phyloP scores from a whole-genome alignment of 2,329 filamentous ascomycete species.

The Nothophoma quercina region DNA sequence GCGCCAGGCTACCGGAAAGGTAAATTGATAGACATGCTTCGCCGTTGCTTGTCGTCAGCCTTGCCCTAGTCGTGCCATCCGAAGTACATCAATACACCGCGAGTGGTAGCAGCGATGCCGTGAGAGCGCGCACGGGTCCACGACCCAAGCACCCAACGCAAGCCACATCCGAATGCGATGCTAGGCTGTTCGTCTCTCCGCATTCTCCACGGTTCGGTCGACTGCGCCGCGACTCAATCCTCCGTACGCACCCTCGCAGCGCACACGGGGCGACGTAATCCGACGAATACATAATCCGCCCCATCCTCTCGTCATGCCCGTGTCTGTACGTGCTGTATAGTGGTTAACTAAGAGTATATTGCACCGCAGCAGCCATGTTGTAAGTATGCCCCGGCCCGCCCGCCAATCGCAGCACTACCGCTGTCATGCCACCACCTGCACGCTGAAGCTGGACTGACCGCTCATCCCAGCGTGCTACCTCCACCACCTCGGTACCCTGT shows the following conservation, averaged over 20 bases:
- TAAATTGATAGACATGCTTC: conserved; percentile 7
- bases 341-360: conserved; percentile 33
- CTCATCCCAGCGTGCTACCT: conserved; percentile 66
- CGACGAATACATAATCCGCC: conserved; percentile 13
- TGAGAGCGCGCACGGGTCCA: conserved; percentile 8
- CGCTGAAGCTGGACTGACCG: conserved; percentile 35
- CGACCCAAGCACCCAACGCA: conserved; percentile 15
- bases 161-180: conserved; percentile 20
- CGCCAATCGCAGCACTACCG: conserved; percentile 35
- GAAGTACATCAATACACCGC: neutral
- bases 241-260: conserved; percentile 11
- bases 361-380: conserved; percentile 46
- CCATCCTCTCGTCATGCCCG: conserved; percentile 17
- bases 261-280: conserved; percentile 10
- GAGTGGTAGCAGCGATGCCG: neutral
- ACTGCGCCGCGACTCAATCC: conserved; percentile 15
- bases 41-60: conserved; percentile 5
- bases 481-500: conserved; percentile 87
- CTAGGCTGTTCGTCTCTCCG: conserved; percentile 18
- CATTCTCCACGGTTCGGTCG: conserved; percentile 20
- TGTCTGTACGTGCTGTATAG: conserved; percentile 17
- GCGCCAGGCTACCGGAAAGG: conserved; percentile 10
- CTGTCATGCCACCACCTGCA: conserved; percentile 25
- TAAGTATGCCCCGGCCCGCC: conserved; percentile 35
- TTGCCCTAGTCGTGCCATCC: neutral